Evolutionary conservation across 192 early-diverging fungal genomes (phyloP), one percentile per base, ranked within the genome.

Genomic region (Entomortierella parvispora): DNA sequence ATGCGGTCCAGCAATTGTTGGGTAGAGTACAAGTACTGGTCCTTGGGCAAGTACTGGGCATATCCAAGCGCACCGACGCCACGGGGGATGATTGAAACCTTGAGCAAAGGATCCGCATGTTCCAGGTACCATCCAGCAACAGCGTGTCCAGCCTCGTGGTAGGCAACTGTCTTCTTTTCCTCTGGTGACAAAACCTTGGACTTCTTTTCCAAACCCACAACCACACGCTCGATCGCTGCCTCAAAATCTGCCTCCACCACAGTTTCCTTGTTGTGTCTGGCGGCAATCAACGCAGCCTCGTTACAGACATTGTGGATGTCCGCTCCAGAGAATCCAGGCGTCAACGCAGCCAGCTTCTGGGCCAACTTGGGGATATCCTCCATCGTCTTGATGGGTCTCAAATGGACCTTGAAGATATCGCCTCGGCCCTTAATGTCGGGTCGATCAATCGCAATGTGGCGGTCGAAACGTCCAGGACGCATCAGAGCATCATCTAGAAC

Each of bases 141-240:
- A 29, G 98, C 98, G 74, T 99, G 98, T 3, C 98, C 98, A 43
- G 98, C 98, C 86, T 99, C 98, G 83, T 99, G 98, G 82, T 99
- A 97, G n/a, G 98, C 98, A 33, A 99, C 97, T 22, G 95, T 97
- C 88, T 93, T 97, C 90, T 99, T 99, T 83, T 99, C 98, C 56
- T 96, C 93, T 2, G 98, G 96, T 40, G 93, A 93, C 64, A 99
- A 82, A 25, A 98, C 94, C 20, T 93, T 89, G 34, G 94, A 95
- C 82, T 98, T 99, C 87, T 98, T 99, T 82, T 99, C 98, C 20
- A 99, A 81, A 22, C 98, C 98, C 7, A 91, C 98, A 85, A 99
- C 95, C 53, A 99, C 98, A 43, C 98, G 90, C 81, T 99, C 98
- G 80, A 99, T 98, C 32, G 98, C 98, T 50, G 88, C 85, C 82